Conservation (phyloP, 208 protist species). For the Leishmania braziliensis region DNA sequence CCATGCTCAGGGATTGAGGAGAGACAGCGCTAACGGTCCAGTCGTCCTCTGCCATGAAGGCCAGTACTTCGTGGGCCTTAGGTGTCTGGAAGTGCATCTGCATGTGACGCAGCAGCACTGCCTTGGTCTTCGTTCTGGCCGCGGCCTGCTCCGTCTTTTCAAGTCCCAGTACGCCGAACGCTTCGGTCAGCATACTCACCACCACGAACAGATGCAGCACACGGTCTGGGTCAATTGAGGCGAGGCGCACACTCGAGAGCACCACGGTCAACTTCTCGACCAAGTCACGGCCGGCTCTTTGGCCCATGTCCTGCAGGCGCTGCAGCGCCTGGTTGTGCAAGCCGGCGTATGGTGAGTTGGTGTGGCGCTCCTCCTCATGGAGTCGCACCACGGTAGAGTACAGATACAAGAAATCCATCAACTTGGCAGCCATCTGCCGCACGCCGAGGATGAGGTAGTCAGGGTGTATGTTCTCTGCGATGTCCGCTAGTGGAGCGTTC, state of each 20-base stretch:
- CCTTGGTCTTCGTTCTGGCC: conserved; percentile 53
- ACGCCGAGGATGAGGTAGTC: conserved; percentile 74
- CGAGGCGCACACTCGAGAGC: conserved; percentile 45
- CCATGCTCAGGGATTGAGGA: conserved; percentile 59
- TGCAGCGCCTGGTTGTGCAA: conserved; percentile 52
- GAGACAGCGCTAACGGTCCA: conserved; percentile 58
- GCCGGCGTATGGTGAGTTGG: conserved; percentile 30
- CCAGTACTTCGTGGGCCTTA: conserved; percentile 60
- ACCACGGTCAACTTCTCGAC: conserved; percentile 72
- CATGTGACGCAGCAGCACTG: conserved; percentile 57
- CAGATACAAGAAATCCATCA: conserved; percentile 82
- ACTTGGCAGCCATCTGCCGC: conserved; percentile 69
- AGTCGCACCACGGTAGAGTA: conserved; percentile 59
- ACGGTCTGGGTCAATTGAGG: conserved; percentile 57
- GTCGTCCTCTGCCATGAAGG: conserved; percentile 72
- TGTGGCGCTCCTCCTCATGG: conserved; percentile 57
- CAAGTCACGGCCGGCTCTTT: conserved; percentile 65
- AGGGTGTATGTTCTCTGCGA: conserved; percentile 76
- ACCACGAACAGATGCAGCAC: conserved; percentile 84
- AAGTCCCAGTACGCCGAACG: conserved; percentile 47
- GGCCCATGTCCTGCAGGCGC: conserved; percentile 51
- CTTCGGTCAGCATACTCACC: conserved; percentile 75
- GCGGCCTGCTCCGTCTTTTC: conserved; percentile 44
- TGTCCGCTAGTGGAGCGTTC: conserved; percentile 58
- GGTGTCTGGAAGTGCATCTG: conserved; percentile 50